These are phyloP conservation scores for Solanum clarkiae DNA, from an alignment of 257 asterid genomes.

Conservation along the genomic window DNA sequence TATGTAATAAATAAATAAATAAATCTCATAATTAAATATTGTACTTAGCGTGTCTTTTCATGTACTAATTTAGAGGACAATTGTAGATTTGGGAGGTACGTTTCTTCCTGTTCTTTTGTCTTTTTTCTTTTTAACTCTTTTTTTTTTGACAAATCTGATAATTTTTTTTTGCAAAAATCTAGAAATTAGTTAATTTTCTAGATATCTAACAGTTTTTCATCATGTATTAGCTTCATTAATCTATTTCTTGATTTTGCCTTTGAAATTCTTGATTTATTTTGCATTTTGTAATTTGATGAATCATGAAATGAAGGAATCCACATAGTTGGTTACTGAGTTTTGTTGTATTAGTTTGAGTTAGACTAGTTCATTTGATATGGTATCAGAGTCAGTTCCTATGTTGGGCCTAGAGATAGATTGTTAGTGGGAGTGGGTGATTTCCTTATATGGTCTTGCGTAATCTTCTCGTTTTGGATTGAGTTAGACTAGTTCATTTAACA, in stretches of 20 bases:
- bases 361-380: no score
- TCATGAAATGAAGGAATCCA: no score
- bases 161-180: neutral
- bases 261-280: neutral
- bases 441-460: neutral
- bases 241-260: neutral
- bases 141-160: neutral
- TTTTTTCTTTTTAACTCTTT: neutral
- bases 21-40: neutral
- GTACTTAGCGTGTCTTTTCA: constrained; percentile 17
- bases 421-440: no score
- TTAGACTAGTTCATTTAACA: neutral
- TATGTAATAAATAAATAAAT: neutral
- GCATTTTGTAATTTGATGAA: no score
- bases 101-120: constrained; percentile 6
- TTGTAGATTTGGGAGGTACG: constrained; percentile 14
- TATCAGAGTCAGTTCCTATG: no score
- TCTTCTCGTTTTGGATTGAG: neutral
- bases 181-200: neutral
- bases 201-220: neutral
- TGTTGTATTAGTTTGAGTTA: no score
- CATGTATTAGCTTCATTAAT: neutral
- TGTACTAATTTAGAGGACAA: constrained; percentile 8
- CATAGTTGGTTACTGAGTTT: no score
- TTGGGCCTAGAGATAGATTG: no score